Conservation (phyloP, 176 grass and related monocot genomes). For the Bolboschoenus planiculmis region DNA sequence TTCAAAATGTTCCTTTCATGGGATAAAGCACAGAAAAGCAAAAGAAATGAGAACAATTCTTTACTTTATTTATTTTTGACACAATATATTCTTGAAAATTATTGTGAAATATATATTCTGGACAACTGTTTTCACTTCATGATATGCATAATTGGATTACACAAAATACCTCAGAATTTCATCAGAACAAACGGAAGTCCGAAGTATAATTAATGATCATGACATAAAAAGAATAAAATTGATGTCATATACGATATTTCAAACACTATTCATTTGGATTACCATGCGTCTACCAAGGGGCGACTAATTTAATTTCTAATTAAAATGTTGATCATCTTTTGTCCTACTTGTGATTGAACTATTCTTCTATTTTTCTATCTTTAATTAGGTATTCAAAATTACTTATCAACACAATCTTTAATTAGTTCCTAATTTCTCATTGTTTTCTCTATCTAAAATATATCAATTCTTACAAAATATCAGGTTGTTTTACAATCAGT, state of each 20-base stretch:
- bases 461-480: conserved; percentile 8
- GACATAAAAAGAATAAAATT: conserved; percentile 8
- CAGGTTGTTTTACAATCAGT: background rate
- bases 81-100: conserved; percentile 14
- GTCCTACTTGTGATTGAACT: background rate
- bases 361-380: background rate
- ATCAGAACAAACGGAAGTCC: background rate
- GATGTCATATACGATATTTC: background rate
- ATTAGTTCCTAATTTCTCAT: background rate
- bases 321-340: background rate
- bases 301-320: background rate
- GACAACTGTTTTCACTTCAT: background rate
- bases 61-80: background rate
- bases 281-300: background rate
- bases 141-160: background rate
- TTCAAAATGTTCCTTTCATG: conserved; percentile 1
- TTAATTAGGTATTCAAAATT: background rate
- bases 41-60: conserved; percentile 5
- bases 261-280: background rate
- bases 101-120: conserved; percentile 9
- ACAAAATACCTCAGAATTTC: background rate
- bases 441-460: background rate
- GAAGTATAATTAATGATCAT: background rate
- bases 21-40: conserved; percentile 6
- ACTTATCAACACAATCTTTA: background rate